phyloP scores from a whole-genome alignment of 495 filamentous ascomycete genomes.

The Cairneyella variabilis region DNA sequence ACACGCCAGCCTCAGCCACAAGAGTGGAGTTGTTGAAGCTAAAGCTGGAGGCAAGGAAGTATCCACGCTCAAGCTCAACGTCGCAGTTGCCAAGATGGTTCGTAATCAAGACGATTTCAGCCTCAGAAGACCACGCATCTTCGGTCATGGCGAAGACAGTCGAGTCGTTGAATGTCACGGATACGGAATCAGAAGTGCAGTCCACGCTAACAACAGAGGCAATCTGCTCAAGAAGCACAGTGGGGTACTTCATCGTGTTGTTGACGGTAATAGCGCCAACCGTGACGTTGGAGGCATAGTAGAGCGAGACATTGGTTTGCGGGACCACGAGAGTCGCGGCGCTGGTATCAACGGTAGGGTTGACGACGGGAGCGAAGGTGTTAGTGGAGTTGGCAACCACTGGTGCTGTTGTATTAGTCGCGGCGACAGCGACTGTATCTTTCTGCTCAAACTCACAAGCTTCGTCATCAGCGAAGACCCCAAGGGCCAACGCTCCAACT shows the following conservation, averaged over 20 bases:
- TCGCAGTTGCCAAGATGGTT: slow-evolving; percentile 29
- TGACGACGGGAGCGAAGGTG: slow-evolving; percentile 21
- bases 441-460: background rate
- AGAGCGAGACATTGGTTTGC: slow-evolving; percentile 22
- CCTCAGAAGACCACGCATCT: slow-evolving; percentile 21
- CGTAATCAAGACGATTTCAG: slow-evolving; percentile 27
- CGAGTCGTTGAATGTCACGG: slow-evolving; percentile 23
- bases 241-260: slow-evolving; percentile 25
- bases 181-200: slow-evolving; percentile 23
- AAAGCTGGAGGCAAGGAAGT: slow-evolving; percentile 22
- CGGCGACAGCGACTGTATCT: background rate
- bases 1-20: slow-evolving; percentile 19
- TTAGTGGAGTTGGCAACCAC: slow-evolving; percentile 19
- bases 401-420: background rate
- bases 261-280: slow-evolving; percentile 22
- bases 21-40: slow-evolving; percentile 22
- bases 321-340: slow-evolving; percentile 23
- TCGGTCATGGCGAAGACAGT: slow-evolving; percentile 21
- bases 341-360: slow-evolving; percentile 21
- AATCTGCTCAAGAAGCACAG: slow-evolving; percentile 28
- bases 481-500: slow-evolving; percentile 1
- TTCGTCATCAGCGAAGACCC: slow-evolving; percentile 1
- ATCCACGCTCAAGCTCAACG: slow-evolving; percentile 24
- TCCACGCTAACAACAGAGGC: slow-evolving; percentile 23
- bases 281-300: slow-evolving; percentile 24